Base-by-base conservation (phyloP, 2,329 filamentous ascomycete species). In the Xylariaceae sp. region DNA sequence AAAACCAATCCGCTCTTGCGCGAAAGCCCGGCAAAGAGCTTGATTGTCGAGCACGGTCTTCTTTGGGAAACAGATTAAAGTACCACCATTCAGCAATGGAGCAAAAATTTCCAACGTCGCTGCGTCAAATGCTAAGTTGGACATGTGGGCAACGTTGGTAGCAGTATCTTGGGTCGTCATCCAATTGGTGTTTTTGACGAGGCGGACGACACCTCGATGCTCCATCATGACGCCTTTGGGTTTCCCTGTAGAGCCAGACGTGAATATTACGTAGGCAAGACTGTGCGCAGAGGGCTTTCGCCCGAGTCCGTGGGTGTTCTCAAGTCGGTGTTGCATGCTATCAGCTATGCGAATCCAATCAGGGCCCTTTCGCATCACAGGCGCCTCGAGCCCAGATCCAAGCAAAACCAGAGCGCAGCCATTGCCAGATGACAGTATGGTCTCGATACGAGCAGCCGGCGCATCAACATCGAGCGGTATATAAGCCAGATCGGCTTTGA, bases 261-360 rank as follows among this genome's bases (percentile, higher is more conserved):
- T 53, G 13, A 44, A 53, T n/a, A 49, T 43, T 18, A 53, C 50
- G 10, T 53, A 49, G 11, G 50, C 50, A n/a, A 53, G 43, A 24
- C 44, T 49, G n/a, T n/a, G n/a, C n/a, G n/a, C n/a, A n/a, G n/a
- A n/a, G n/a, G n/a, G n/a, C n/a, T n/a, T n/a, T n/a, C n/a, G n/a
- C n/a, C n/a, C n/a, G n/a, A n/a, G n/a, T n/a, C n/a, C n/a, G n/a
- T n/a, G n/a, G n/a, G n/a, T n/a, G n/a, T n/a, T n/a, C n/a, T n/a
- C n/a, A n/a, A n/a, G n/a, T n/a, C n/a, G n/a, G n/a, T n/a, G n/a
- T n/a, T n/a, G n/a, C n/a, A n/a, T n/a, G n/a, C n/a, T n/a, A n/a
- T n/a, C n/a, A n/a, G n/a, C n/a, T n/a, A n/a, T n/a, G n/a, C n/a
- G n/a, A n/a, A n/a, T n/a, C n/a, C n/a, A n/a, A n/a, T n/a, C n/a